Evolutionary conservation across 1,139 yeast species (phyloP).

Genomic region (Pichia sp.): DNA sequence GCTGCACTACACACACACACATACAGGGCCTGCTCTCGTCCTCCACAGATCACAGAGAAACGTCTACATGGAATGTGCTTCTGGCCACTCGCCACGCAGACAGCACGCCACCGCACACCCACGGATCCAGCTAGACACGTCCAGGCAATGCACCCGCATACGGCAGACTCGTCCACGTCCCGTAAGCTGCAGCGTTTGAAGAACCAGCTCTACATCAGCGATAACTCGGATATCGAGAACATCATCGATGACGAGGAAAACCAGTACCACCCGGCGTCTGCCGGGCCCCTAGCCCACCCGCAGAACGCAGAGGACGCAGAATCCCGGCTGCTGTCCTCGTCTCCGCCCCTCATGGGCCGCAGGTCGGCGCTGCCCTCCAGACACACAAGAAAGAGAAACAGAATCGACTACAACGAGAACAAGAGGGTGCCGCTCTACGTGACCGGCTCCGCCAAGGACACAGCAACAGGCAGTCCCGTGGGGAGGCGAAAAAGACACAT

Average conservation of each 20-base stretch:
- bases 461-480: not conserved
- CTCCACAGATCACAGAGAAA: not conserved
- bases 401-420: conserved; percentile 27
- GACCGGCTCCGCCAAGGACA: not conserved
- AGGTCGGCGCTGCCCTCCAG: conserved; percentile 8
- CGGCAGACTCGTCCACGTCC: not conserved
- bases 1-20: not conserved
- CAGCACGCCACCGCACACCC: not conserved
- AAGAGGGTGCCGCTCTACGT: conserved; percentile 13
- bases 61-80: not conserved
- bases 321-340: not conserved
- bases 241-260: conserved; percentile 14
- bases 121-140: not conserved
- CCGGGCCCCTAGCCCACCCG: not conserved
- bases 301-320: not conserved
- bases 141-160: conserved; percentile 1
- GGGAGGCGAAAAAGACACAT: not conserved
- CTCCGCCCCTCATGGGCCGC: conserved; percentile 11
- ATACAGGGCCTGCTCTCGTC: not conserved
- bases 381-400: conserved; percentile 9
- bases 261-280: not conserved
- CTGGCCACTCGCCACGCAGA: not conserved
- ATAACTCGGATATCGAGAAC: conserved; percentile 24
- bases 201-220: conserved; percentile 24
- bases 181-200: conserved; percentile 20